A percentile compares a stretch with the other conserved stretches of the same genome.
These are phyloP conservation scores for Mitragyna speciosa DNA, from an alignment of 257 asterid genomes.

Conservation along the genomic window DNA sequence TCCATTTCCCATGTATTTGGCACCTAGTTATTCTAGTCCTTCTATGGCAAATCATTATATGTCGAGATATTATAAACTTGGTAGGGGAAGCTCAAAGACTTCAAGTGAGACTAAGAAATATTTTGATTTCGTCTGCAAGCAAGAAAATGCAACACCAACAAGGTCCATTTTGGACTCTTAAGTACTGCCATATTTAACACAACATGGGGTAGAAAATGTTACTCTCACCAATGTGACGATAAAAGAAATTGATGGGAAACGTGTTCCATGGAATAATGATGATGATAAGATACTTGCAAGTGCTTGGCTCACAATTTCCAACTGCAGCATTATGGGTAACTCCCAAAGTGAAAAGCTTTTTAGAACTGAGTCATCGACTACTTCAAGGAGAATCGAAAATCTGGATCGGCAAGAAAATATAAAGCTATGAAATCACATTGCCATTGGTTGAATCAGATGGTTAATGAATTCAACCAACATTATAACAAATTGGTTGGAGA, in stretches of 20 bases:
- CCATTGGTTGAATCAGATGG: not conserved
- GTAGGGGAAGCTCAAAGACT: not conserved
- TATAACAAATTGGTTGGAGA: not conserved
- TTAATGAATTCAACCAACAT: not conserved
- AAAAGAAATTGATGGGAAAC: not conserved
- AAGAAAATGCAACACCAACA: not conserved
- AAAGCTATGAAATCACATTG: not conserved
- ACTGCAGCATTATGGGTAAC: not conserved
- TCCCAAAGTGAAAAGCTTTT: not conserved
- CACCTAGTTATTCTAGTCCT: not conserved
- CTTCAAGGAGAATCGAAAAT: not conserved
- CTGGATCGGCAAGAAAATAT: not conserved
- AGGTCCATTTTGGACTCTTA: not conserved
- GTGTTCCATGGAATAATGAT: not conserved
- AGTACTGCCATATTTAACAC: not conserved
- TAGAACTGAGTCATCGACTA: not conserved
- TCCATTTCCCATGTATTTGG: not conserved
- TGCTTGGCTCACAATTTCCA: not conserved
- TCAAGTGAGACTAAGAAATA: not conserved
- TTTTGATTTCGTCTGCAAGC: not conserved
- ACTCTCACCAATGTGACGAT: not conserved
- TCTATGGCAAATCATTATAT: not conserved
- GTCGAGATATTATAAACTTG: not conserved
- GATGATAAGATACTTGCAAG: not conserved
- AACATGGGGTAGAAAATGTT: not conserved